Conservation (phyloP, 345 rosid species). For the Camelina neglecta region DNA sequence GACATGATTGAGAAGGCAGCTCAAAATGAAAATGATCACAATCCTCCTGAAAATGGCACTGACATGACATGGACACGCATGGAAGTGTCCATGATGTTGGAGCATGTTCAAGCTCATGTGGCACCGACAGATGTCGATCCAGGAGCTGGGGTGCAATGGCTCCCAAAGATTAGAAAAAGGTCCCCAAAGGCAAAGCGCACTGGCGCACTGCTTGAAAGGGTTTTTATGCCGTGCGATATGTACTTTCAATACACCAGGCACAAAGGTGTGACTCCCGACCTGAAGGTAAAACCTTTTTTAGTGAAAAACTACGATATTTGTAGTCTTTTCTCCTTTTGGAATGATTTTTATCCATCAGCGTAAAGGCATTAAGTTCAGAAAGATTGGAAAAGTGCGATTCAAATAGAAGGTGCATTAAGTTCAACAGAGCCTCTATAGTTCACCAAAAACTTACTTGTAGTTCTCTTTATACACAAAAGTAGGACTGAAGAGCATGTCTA, state of each 20-base stretch:
- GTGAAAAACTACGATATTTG: neutral
- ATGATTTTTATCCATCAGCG: constrained; percentile 6
- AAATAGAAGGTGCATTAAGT: neutral
- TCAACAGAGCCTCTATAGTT: neutral
- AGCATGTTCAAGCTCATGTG: constrained; percentile 98
- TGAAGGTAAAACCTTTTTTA: constrained; percentile 65
- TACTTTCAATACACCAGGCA: constrained; percentile 90
- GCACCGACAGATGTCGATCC: constrained; percentile 99
- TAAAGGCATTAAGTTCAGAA: neutral
- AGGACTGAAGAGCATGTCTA: neutral
- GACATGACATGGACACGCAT: constrained; percentile 91
- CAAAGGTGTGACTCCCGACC: constrained; percentile 94
- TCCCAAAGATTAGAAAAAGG: constrained; percentile 76
- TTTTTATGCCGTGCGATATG: constrained; percentile 99
- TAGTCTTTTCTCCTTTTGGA: neutral
- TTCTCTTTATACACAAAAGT: neutral
- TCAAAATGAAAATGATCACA: constrained; percentile 57
- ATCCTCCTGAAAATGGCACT: constrained; percentile 76
- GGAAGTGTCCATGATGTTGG: constrained; percentile 96
- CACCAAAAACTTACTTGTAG: neutral
- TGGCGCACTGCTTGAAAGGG: constrained; percentile 97
- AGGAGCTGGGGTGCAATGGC: constrained; percentile 99
- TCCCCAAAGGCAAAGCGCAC: constrained; percentile 96
- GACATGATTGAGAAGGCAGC: constrained; percentile 84
- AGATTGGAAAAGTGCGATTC: neutral